Evolutionary conservation across 352 stramenopile species (phyloP).

Genomic region (Phytophthora rubi): DNA sequence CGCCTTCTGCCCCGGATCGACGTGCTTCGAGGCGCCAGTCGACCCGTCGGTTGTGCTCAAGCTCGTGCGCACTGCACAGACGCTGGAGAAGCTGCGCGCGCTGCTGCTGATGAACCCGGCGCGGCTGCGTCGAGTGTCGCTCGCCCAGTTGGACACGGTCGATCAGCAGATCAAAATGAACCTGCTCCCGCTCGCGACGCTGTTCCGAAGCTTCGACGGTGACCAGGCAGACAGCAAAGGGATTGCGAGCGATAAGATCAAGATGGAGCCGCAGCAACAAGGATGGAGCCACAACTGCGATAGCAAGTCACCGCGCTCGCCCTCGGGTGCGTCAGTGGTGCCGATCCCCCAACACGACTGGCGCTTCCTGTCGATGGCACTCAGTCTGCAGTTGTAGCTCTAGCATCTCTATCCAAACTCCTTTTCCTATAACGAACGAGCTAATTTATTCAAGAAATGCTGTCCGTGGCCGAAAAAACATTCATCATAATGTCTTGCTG

Average conservation of each 20-base stretch:
- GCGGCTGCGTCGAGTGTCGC: slow-evolving; percentile 32
- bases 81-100: slow-evolving; percentile 39
- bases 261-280: slow-evolving; percentile 20
- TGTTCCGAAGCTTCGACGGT: slow-evolving; percentile 45
- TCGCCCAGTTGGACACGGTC: slow-evolving; percentile 36
- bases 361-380: slow-evolving; percentile 49
- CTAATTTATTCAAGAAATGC: slow-evolving; percentile 40
- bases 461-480: background rate
- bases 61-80: slow-evolving; percentile 46
- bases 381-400: slow-evolving; percentile 44
- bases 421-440: slow-evolving; percentile 10
- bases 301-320: slow-evolving; percentile 36
- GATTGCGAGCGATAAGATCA: slow-evolving; percentile 7
- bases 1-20: slow-evolving; percentile 30
- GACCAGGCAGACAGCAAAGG: background rate
- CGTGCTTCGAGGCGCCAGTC: slow-evolving; percentile 23
- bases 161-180: slow-evolving; percentile 47
- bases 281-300: slow-evolving; percentile 7
- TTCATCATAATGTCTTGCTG: background rate
- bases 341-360: slow-evolving; percentile 26
- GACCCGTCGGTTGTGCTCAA: slow-evolving; percentile 31
- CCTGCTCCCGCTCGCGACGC: slow-evolving; percentile 42
- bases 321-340: slow-evolving; percentile 26
- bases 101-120: slow-evolving; percentile 39
- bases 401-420: slow-evolving; percentile 2